Percentiles rank a stretch among this genome's conserved stretches.
These are phyloP conservation scores for Lantana camara DNA, from an alignment of 257 asterid genomes.

Conservation along the genomic window DNA sequence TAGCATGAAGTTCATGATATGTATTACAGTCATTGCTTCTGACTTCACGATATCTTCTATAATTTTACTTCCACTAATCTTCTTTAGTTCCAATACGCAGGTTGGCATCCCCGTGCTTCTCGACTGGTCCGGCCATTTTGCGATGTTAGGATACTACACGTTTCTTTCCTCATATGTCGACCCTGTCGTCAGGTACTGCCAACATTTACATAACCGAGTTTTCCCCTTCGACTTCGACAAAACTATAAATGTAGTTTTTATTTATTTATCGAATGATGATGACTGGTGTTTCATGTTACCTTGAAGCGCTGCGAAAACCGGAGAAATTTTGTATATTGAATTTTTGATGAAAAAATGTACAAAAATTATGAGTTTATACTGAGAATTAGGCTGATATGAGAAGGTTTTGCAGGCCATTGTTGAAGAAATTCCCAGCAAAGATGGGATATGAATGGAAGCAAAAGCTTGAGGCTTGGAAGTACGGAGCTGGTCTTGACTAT, in stretches of 20 bases:
- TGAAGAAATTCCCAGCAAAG: slow-evolving; percentile 57
- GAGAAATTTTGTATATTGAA: too few species aligned
- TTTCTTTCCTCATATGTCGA: slow-evolving; percentile 73
- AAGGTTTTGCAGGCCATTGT: slow-evolving; percentile 52
- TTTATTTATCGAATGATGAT: too few species aligned
- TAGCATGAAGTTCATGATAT: too few species aligned
- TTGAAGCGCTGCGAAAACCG: too few species aligned
- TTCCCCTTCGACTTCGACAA: not conserved
- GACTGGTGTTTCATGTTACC: too few species aligned
- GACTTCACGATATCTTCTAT: too few species aligned
- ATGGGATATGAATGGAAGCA: slow-evolving; percentile 70
- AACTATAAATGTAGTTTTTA: too few species aligned
- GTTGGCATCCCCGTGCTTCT: slow-evolving; percentile 79
- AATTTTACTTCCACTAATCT: not conserved
- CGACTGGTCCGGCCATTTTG: slow-evolving; percentile 87
- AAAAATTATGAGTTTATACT: too few species aligned
- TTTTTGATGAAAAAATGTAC: too few species aligned
- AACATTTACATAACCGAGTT: not conserved
- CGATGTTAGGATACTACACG: slow-evolving; percentile 83
- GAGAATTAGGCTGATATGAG: not conserved
- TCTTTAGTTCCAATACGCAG: slow-evolving; percentile 42
- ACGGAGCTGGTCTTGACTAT: slow-evolving; percentile 96
- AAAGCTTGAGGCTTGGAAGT: slow-evolving; percentile 91
- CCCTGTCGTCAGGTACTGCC: slow-evolving; percentile 66
- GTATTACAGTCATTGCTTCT: too few species aligned